Evolutionary conservation across 768 basidiomycete species (phyloP).

Genomic region (Inosperma sp.): DNA sequence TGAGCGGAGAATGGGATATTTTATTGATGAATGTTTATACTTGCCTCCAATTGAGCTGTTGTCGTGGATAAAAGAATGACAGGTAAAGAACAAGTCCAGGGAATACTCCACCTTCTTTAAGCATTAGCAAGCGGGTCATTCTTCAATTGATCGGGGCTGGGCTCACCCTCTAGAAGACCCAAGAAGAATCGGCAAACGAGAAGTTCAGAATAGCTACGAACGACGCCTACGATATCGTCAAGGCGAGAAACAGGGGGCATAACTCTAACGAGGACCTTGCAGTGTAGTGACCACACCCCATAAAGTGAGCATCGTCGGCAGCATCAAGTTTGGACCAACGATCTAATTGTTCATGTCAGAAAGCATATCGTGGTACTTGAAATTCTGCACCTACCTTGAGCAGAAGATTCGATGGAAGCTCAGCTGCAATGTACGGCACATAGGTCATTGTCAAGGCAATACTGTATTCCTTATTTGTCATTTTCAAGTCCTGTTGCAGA

Average conservation of each 20-base stretch:
- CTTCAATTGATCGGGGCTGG: background rate
- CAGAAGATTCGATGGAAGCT: slow-evolving; percentile 57
- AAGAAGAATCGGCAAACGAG: slow-evolving; percentile 49
- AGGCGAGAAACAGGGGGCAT: no score
- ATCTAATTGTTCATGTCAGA: slow-evolving; percentile 22
- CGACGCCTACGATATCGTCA: slow-evolving; percentile 48
- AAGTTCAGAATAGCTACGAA: slow-evolving; percentile 41
- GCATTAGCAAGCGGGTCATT: background rate
- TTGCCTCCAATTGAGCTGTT: slow-evolving; percentile 45
- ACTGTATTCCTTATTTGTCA: slow-evolving; percentile 47
- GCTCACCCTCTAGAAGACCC: slow-evolving; percentile 43
- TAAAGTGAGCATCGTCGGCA: slow-evolving; percentile 55
- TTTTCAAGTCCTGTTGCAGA: slow-evolving; percentile 47
- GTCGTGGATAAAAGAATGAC: slow-evolving; percentile 52
- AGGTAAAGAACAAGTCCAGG: slow-evolving; percentile 55
- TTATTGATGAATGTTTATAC: slow-evolving; percentile 9
- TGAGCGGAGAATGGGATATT: slow-evolving; percentile 21
- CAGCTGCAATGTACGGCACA: slow-evolving; percentile 53
- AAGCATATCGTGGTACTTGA: background rate
- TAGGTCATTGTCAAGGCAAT: slow-evolving; percentile 47
- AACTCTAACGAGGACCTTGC: no score
- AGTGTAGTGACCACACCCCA: slow-evolving; percentile 68
- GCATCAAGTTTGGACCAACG: slow-evolving; percentile 54
- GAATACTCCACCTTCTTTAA: slow-evolving; percentile 47
- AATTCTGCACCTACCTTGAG: slow-evolving; percentile 40